Base-by-base conservation (phyloP, 116 monocot genomes). In the Trichopus zeylanicus region DNA sequence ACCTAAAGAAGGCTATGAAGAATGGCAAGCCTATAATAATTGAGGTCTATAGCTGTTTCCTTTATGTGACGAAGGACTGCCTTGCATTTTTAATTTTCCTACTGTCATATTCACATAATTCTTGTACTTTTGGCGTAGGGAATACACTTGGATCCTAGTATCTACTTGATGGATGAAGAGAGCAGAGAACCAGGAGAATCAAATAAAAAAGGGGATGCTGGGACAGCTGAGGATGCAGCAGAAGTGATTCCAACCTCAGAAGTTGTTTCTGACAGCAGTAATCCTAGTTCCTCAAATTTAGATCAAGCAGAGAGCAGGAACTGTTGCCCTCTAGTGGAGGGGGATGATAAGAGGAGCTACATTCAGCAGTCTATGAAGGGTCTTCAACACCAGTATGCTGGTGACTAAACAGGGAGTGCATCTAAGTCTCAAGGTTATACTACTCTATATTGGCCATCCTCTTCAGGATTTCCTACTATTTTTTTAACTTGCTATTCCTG, bases 11-110 rank as follows among this genome's bases (percentile, higher is more conserved):
- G 79, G 97, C 97, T 16, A 87, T 97, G 97, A 97, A 97, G 80
- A 91, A 97, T 84, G 97, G 97, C 73, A 97, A 97, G 61, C 91
- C 97, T 68, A 97, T 97, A 55, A 97, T 97, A 54, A 97, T 97
- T 60, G 97, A 97, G 91, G 97, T 97, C 59, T 51, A 34, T 22
- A 22, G n/a, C 22, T 11, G 26, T 30, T 12, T 34, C 25, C 8
- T 27, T 32, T 32, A 4, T 48, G 54, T 27, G 15, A 42, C n/a
- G 24, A 38, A 11, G 59, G 26, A 57, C 33, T 26, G 26, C 26
- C 7, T 29, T 16, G 24, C 18, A 21, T 47, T 31, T 11, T 22
- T 21, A n/a, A n/a, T n/a, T n/a, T n/a, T n/a, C n/a, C n/a, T n/a
- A n/a, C n/a, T n/a, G n/a, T n/a, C n/a, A n/a, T n/a, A n/a, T n/a